phyloP scores from a whole-genome alignment of 257 asterid genomes.

The Nemophila menziesii region DNA sequence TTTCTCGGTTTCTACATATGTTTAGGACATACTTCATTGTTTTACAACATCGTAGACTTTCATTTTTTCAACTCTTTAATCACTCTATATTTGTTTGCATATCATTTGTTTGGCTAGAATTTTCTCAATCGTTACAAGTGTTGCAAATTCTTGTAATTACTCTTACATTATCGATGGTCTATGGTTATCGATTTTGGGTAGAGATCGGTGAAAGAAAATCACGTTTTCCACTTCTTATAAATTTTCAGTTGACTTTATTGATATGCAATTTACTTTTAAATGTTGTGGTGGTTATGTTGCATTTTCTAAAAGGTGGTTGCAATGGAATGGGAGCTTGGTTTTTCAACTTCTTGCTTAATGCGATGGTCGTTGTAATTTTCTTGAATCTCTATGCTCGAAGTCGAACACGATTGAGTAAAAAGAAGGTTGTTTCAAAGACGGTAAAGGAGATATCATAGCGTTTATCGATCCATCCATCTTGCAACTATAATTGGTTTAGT shows the following conservation, averaged over 20 bases:
- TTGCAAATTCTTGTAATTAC: constrained; percentile 47
- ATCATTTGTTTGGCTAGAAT: constrained; percentile 71
- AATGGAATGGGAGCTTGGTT: constrained; percentile 87
- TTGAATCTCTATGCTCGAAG: constrained; percentile 30
- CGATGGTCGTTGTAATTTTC: constrained; percentile 24
- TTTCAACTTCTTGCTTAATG: constrained; percentile 43
- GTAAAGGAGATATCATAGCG: no score
- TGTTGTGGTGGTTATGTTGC: constrained; percentile 40
- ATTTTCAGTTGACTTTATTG: constrained; percentile 34
- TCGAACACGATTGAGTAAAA: not conserved
- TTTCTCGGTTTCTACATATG: constrained; percentile 54
- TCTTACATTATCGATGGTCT: constrained; percentile 22
- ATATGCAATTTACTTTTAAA: constrained; percentile 36
- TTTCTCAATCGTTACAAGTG: constrained; percentile 67
- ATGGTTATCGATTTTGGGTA: constrained; percentile 35
- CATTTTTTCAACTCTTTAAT: constrained; percentile 30
- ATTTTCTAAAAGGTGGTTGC: constrained; percentile 66
- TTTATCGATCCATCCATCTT: no score
- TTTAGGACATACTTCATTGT: constrained; percentile 29
- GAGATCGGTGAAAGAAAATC: constrained; percentile 30
- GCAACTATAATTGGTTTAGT: no score
- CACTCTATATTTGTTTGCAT: constrained; percentile 40
- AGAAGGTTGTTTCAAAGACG: not conserved
- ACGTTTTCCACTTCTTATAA: constrained; percentile 27
- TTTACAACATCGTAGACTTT: constrained; percentile 20